Base-by-base conservation (phyloP, 2,329 filamentous ascomycete species). In the Trichophyton benhamiae region DNA sequence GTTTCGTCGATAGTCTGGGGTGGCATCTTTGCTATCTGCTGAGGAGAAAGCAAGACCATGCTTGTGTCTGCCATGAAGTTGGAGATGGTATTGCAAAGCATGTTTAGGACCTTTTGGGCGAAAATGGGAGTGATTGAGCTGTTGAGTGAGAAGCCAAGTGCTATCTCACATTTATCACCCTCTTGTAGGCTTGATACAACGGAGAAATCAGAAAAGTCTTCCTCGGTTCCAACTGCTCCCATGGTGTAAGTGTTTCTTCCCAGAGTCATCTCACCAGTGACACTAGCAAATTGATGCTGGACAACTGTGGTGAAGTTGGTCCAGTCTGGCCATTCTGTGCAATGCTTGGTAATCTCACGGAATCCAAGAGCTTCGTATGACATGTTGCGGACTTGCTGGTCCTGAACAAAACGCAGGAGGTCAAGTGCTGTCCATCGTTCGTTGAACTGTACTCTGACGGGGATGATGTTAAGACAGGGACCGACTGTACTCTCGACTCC, bases 391-490 rank as follows among this genome's bases (percentile, higher is more conserved):
- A 83, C 76, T 67, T 84, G 81, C 69, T 85, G 83, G 62, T 79
- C 73, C 70, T 85, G 81, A 20, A 84, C 76, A 61, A 76, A 72
- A 15, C 75, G 73, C 61, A 85, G 77, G 3, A 85, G 73, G 61
- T 84, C 80, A 1, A 76, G 64, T 0, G 74, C 80, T 2, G 77
- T 82, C 79, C 81, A 82, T 2, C 71, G 68, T 0, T 76, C 67
- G 2, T 75, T 72, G 67, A 87, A 82, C 30, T 73, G 74, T 13
- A 87, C 79, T 20, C 85, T 79, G 41, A 87, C 79, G 0, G 86
- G 85, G 0, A 86, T 78, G 67, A 87, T 84, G 66, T 87, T 85
- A 78, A 85, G 85, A 63, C 83, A 86, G 0, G 85, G 85, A 0
- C 86, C 86, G 53, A 83, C 78, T 55, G 86, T 82, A 60, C 75